Base-by-base conservation (phyloP, 106 monocot genomes). In the Dactylorhiza incarnata region DNA sequence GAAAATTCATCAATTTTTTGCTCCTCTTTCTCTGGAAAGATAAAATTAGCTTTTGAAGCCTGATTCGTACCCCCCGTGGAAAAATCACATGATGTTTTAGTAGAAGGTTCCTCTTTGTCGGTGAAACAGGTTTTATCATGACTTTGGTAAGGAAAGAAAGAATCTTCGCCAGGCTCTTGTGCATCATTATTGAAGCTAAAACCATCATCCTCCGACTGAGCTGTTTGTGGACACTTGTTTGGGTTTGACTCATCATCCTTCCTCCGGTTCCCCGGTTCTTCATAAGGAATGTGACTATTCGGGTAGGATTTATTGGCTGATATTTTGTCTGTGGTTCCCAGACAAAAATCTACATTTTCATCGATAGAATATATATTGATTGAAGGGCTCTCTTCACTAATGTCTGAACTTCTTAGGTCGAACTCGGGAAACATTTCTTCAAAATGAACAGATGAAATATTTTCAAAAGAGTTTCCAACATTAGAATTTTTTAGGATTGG, bases 201-300 rank as follows among this genome's bases (percentile, higher is more conserved):
- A 29, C 23, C 62, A 61, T 77, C 81, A 78, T 78, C 49, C 16
- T 71, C 68, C 46, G 76, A 23, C 16, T 82, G 58, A 62, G 16
- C 45, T 81, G 20, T 54, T 29, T 58, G 48, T 11, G 73, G 17
- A 80, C 74, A 68, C 23, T 58, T 47, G 52, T 80, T 73, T 25
- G 74, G 74, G 58, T 24, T 71, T 51, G n/a, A 17, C 25, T 75
- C 56, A 45, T 47, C 55, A 12, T 74, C 82, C 76, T 68, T 55
- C 68, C 6, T n/a, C 48, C 14, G 8, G 14, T 14, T 55, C 63
- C 12, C 72, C 50, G 79, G 51, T 76, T 53, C 84, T 51, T 80
- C 53, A 68, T 9, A 17, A 79, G 46, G 16, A 19, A 77, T 67
- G 45, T 51, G 55, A 71, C 68, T 48, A 70, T 47, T n/a, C 25